Evolutionary conservation across 2,329 filamentous ascomycete genomes (phyloP).

Genomic region (Cercospora citrullina): DNA sequence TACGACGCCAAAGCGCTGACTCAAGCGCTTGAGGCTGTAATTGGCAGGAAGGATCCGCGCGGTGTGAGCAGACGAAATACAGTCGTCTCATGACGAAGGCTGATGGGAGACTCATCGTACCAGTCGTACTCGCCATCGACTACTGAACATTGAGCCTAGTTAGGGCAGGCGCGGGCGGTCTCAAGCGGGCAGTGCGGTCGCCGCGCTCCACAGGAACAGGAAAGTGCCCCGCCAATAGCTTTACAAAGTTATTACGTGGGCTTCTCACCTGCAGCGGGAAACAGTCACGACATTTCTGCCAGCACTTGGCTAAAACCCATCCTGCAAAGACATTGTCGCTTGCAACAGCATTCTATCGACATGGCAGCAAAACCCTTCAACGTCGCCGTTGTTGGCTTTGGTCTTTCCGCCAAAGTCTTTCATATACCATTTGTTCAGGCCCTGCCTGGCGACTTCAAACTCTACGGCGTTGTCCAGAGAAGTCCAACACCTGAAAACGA

Average conservation of each 20-base stretch:
- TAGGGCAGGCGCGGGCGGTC: neutral
- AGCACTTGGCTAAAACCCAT: conserved; percentile 7
- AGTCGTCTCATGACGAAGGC: conserved; percentile 38
- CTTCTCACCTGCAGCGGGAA: conserved; percentile 19
- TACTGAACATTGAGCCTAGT: neutral
- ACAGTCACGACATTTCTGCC: conserved; percentile 11
- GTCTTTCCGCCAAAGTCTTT: conserved; percentile 72
- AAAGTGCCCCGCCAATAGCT: conserved; percentile 22
- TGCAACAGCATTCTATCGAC: neutral
- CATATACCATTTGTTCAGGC: conserved; percentile 76
- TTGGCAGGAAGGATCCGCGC: conserved; percentile 64
- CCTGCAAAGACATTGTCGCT: neutral
- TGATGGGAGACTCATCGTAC: neutral
- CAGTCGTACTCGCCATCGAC: neutral
- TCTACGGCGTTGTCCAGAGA: conserved; percentile 76
- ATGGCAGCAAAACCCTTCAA: conserved; percentile 47
- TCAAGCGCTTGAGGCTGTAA: conserved; percentile 73
- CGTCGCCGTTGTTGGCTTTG: conserved; percentile 61
- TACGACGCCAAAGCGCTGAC: conserved; percentile 76
- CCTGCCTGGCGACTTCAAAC: conserved; percentile 60
- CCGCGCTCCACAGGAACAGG: conserved; percentile 24
- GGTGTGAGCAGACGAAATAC: conserved; percentile 60
- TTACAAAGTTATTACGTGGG: neutral
- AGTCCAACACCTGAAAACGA: conserved; percentile 64
- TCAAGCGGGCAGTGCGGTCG: conserved; percentile 2